Conservation (phyloP, 2,329 filamentous ascomycete genomes). For the Aspergillus felis region DNA sequence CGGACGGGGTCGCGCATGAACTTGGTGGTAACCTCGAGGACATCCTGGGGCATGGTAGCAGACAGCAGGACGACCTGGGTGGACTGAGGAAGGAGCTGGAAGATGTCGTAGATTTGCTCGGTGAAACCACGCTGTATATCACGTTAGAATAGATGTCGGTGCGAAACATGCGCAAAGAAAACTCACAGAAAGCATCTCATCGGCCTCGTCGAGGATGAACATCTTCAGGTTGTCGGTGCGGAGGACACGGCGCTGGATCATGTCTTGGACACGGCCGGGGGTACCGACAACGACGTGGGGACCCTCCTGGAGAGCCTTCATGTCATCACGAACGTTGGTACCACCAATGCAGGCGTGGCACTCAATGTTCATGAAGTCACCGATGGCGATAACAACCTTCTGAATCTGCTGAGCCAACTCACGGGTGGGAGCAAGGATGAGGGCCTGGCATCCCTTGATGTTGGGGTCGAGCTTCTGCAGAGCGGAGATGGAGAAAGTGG, state of each 20-base stretch:
- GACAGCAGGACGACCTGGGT: conserved; percentile 98
- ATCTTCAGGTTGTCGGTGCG: conserved; percentile 99
- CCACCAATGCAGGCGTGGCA: conserved; percentile 99
- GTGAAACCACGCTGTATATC: conserved; percentile 80
- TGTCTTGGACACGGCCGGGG: conserved; percentile 96
- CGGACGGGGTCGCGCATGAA: conserved; percentile 99
- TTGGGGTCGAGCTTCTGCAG: conserved; percentile 97
- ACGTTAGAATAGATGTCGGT: not conserved
- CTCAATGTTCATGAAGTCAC: conserved; percentile 99
- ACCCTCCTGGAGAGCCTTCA: conserved; percentile 93
- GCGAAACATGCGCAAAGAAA: not conserved
- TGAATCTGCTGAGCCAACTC: conserved; percentile 99
- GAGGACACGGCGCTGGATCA: conserved; percentile 97
- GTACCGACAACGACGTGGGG: conserved; percentile 98
- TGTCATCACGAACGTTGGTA: conserved; percentile 96
- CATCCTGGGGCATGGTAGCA: conserved; percentile 98
- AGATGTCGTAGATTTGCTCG: conserved; percentile 99
- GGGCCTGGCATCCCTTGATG: conserved; percentile 94
- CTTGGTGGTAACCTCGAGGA: conserved; percentile 98
- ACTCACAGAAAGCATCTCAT: conserved; percentile 76
- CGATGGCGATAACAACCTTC: conserved; percentile 97
- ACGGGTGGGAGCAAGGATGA: conserved; percentile 96
- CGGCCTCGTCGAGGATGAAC: conserved; percentile 98
- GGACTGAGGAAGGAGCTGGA: conserved; percentile 95
- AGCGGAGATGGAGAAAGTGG: conserved; percentile 98